phyloP scores from a whole-genome alignment of 2,329 filamentous ascomycete species.

The Fusarium sp. region DNA sequence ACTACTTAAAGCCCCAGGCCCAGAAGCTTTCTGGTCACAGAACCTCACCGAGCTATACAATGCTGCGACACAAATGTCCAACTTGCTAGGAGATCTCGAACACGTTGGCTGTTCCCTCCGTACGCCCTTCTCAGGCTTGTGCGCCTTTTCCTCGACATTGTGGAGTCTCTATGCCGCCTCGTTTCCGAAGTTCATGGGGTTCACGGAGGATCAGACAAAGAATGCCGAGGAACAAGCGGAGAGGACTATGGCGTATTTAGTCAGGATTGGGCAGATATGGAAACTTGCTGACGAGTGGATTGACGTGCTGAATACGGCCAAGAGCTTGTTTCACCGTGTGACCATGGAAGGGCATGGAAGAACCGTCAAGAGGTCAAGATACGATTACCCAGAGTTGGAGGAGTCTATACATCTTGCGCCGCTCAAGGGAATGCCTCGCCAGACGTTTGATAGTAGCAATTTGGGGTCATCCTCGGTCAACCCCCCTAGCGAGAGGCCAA shows the following conservation, averaged over 20 bases:
- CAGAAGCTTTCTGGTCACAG: conserved; percentile 35
- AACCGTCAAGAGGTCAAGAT: conserved; percentile 32
- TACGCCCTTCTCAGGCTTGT: conserved; percentile 38
- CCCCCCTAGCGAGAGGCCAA: neutral
- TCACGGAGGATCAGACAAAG: neutral
- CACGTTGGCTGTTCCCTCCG: conserved; percentile 33
- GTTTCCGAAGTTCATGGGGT: conserved; percentile 37
- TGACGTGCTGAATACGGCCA: conserved; percentile 37
- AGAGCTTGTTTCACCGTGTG: conserved; percentile 25
- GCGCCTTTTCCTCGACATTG: conserved; percentile 35
- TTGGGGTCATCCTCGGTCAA: neutral
- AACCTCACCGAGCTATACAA: conserved; percentile 35
- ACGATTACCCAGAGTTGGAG: conserved; percentile 42
- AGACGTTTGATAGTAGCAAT: conserved; percentile 16
- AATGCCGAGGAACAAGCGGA: conserved; percentile 30
- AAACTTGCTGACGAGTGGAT: conserved; percentile 43
- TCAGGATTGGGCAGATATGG: conserved; percentile 34
- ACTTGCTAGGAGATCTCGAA: conserved; percentile 35
- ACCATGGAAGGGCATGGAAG: conserved; percentile 4
- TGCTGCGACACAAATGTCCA: conserved; percentile 39
- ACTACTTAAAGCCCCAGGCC: conserved; percentile 31
- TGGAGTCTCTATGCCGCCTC: conserved; percentile 38
- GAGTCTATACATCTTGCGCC: conserved; percentile 40
- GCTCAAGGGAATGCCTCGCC: conserved; percentile 41
- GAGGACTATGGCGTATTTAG: conserved; percentile 21